A percentile compares a stretch with the other conserved stretches of the same genome.
Conservation (phyloP, 2,329 filamentous ascomycete species). For the Penicillium sp. region DNA sequence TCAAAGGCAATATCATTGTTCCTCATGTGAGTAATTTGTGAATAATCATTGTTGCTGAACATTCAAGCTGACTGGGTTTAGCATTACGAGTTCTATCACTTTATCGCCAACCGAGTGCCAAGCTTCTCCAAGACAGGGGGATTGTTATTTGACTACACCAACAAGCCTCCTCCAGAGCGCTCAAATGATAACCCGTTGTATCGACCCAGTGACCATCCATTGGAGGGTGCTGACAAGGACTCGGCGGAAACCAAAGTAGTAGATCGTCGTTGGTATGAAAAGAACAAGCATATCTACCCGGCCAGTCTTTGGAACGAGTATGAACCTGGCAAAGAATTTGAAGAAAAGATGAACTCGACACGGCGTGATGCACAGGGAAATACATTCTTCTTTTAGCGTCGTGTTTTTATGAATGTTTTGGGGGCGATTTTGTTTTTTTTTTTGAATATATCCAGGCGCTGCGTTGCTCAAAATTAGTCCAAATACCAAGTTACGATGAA, state of each 20-base stretch:
- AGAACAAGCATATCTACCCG: slow-evolving; percentile 97
- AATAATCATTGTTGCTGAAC: background rate
- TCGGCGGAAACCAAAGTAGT: slow-evolving; percentile 87
- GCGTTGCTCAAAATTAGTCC: slow-evolving; percentile 10
- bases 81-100: slow-evolving; percentile 98
- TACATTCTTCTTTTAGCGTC: slow-evolving; percentile 73
- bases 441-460: slow-evolving; percentile 14
- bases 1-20: slow-evolving; percentile 85
- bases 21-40: slow-evolving; percentile 70
- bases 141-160: slow-evolving; percentile 74
- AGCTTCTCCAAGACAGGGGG: slow-evolving; percentile 73
- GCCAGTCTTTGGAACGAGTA: slow-evolving; percentile 96
- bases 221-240: slow-evolving; percentile 77
- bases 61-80: slow-evolving; percentile 40
- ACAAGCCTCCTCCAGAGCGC: slow-evolving; percentile 36
- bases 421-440: background rate
- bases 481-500: background rate
- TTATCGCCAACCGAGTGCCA: slow-evolving; percentile 71
- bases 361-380: slow-evolving; percentile 86
- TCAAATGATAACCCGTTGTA: slow-evolving; percentile 42
- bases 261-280: slow-evolving; percentile 93
- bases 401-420: background rate
- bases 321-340: slow-evolving; percentile 79
- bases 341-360: slow-evolving; percentile 63
- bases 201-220: slow-evolving; percentile 53